Percentiles rank a stretch among this genome's conserved stretches.
Conservation (phyloP, 2,329 filamentous ascomycete genomes). For the Daldinia sp. region DNA sequence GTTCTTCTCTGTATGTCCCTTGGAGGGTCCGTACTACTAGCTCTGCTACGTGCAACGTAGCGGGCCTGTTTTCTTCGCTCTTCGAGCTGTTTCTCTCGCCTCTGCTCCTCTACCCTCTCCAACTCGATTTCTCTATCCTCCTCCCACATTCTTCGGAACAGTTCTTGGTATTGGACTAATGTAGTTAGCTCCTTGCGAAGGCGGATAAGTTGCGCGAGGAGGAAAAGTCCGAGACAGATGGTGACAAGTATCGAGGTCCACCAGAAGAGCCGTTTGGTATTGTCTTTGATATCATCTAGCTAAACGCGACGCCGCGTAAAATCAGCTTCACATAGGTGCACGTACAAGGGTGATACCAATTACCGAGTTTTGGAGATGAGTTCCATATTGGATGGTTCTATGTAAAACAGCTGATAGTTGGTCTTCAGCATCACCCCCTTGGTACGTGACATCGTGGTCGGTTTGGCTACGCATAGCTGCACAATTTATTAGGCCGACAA, state of each 20-base stretch:
- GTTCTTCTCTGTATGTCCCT: background rate
- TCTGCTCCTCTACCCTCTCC: conserved; percentile 17
- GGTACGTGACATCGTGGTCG: background rate
- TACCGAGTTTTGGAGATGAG: conserved; percentile 23
- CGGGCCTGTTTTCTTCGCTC: conserved; percentile 6
- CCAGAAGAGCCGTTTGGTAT: conserved; percentile 42
- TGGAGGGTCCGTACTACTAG: background rate
- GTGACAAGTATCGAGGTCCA: conserved; percentile 42
- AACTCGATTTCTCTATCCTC: conserved; percentile 38
- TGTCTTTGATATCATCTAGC: conserved; percentile 41
- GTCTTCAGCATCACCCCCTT: background rate
- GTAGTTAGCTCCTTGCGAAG: conserved; percentile 36
- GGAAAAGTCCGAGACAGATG: conserved; percentile 42
- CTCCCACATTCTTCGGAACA: conserved; percentile 44
- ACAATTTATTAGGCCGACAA: background rate
- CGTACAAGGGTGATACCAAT: background rate
- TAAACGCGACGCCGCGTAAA: conserved; percentile 17
- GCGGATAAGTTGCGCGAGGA: conserved; percentile 34
- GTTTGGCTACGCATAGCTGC: conserved; percentile 6
- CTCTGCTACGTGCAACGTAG: background rate
- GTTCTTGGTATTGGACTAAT: conserved; percentile 39
- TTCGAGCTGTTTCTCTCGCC: conserved; percentile 8
- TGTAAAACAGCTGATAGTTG: conserved; percentile 10
- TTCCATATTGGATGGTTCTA: background rate
- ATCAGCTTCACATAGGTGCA: background rate